These are phyloP conservation scores for Dendrocalamus sinicus DNA, from an alignment of 176 grass and related monocot genomes.

Conservation along the genomic window DNA sequence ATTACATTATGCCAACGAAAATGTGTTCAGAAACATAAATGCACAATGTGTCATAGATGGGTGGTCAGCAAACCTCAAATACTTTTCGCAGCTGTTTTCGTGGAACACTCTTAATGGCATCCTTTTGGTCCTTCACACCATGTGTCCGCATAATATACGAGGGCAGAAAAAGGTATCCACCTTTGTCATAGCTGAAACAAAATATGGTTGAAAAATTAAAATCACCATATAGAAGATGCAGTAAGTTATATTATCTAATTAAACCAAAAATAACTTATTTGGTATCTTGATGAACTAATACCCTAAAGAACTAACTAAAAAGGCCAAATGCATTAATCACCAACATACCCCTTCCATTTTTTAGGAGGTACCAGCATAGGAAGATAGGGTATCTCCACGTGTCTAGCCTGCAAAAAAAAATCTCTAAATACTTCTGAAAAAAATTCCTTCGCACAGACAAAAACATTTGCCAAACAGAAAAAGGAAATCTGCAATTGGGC, in stretches of 20 bases:
- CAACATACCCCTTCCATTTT: slow-evolving; percentile 92
- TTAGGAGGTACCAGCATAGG: slow-evolving; percentile 87
- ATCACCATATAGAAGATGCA: slow-evolving; percentile 24
- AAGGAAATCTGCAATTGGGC: slow-evolving; percentile 1
- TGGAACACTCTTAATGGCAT: slow-evolving; percentile 75
- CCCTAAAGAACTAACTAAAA: slow-evolving; percentile 31
- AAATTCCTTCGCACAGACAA: neutral
- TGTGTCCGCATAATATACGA: slow-evolving; percentile 95
- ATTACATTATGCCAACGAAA: neutral
- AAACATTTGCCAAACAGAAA: slow-evolving; percentile 24
- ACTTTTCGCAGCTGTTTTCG: slow-evolving; percentile 84
- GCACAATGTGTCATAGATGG: slow-evolving; percentile 22
- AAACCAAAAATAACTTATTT: neutral
- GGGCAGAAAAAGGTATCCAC: slow-evolving; percentile 84
- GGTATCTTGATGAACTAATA: slow-evolving; percentile 5
- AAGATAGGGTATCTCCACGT: slow-evolving; percentile 86
- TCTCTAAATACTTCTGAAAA: slow-evolving; percentile 46
- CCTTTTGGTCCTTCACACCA: slow-evolving; percentile 87
- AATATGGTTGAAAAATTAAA: slow-evolving; percentile 17
- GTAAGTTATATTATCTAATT: slow-evolving; percentile 20
- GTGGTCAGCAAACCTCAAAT: slow-evolving; percentile 64
- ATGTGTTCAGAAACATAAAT: slow-evolving; percentile 32
- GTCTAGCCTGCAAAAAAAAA: slow-evolving; percentile 75
- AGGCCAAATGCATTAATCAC: slow-evolving; percentile 30
- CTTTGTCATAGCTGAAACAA: slow-evolving; percentile 78